These are phyloP conservation scores for Gracilaria gracilis DNA, from an alignment of 23 red algal genomes.

Conservation along the genomic window DNA sequence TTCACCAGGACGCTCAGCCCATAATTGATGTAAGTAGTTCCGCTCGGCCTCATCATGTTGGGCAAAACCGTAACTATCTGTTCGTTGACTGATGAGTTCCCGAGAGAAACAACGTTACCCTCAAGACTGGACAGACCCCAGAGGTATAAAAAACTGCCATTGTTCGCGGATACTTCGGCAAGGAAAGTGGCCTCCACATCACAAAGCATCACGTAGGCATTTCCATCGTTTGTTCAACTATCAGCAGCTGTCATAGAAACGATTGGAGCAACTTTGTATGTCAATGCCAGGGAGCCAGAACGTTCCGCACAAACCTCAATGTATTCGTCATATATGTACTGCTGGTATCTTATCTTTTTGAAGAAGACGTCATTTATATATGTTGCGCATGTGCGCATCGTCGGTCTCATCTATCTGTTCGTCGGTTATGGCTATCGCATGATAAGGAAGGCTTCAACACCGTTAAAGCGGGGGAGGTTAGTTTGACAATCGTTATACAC, in stretches of 20 bases:
- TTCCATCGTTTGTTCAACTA: constrained; percentile 36
- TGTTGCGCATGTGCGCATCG: too few species aligned
- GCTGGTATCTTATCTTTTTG: too few species aligned
- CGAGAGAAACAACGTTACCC: neutral
- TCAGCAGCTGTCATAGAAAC: constrained; percentile 52
- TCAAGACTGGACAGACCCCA: constrained; percentile 28
- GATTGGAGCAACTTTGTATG: constrained; percentile 33
- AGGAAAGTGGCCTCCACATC: constrained; percentile 38
- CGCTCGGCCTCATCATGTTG: constrained; percentile 16
- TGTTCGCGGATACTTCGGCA: constrained; percentile 54
- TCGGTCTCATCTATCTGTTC: too few species aligned
- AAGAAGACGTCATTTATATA: too few species aligned
- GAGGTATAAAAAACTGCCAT: constrained; percentile 10
- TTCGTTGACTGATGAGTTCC: constrained; percentile 3
- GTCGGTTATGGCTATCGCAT: too few species aligned
- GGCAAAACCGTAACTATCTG: constrained; percentile 32
- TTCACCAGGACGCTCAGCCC: neutral
- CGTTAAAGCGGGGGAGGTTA: constrained; percentile 15
- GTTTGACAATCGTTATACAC: constrained; percentile 41
- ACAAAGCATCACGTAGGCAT: constrained; percentile 29
- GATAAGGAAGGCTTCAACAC: constrained; percentile 4
- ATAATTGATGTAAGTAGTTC: constrained; percentile 17
- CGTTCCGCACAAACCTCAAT: constrained; percentile 50
- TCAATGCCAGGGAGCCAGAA: constrained; percentile 28
- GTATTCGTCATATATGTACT: constrained; percentile 37